Evolutionary conservation across 345 rosid genomes (phyloP), one percentile per base, ranked within the genome.

Genomic region (Eucalyptus viminalis): DNA sequence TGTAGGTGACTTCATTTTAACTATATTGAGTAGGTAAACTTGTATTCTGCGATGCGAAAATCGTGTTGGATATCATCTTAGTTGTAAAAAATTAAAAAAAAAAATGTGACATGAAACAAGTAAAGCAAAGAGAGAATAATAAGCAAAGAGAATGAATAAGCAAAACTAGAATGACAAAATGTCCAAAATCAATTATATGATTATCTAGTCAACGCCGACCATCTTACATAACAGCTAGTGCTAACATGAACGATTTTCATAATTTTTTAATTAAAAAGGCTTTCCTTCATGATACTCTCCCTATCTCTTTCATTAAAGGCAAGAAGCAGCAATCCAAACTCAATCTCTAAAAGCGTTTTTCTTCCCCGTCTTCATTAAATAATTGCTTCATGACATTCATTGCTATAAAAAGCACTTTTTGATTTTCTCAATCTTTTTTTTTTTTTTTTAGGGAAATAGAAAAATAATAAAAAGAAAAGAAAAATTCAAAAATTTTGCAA

Each of bases 151-250:
- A 56, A 56, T 56, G 29, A 60, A 60, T 60, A 60, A 60, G 34
- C 69, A 62, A 62, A 62, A 62, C 17, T 12, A 62, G 69, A 29
- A 62, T 14, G 31, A 27, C 9, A 62, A 0, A 29, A 12, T 62
- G 34, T 3, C 8, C 8, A 62, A 62, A 62, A 27, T 62, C 69
- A 62, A 29, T 62, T 27, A 62, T 62, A 29, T 3, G 31, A 60
- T 60, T 31, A 29, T 60, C 7, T 25, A 58, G 8, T 11, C 8
- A 60, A 60, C 8, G 8, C 0, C 4, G 8, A 10, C 2, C 8
- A 11, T 60, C 16, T 27, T 27, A 60, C 16, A 27, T 27, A 25
- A 58, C 1, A 58, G 1, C 1, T 0, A 11, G 8, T 25, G 15
- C 4, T 25, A 5, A 60, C 2, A 25, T 25, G 7, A 60, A 60